Conservation (phyloP, 2,329 filamentous ascomycete genomes). For the Alternaria gansuensis region DNA sequence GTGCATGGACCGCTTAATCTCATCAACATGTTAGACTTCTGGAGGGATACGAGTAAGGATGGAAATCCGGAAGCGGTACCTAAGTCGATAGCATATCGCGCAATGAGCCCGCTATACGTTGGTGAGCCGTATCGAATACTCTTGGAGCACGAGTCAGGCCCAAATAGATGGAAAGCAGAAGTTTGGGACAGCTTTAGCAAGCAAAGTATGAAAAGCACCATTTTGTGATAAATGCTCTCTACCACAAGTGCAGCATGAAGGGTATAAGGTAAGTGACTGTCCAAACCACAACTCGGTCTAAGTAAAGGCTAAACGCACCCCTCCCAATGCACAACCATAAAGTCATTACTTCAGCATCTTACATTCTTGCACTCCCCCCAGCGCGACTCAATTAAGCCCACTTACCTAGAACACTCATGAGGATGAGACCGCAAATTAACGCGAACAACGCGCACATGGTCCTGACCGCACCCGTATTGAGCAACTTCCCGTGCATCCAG, state of each 20-base stretch:
- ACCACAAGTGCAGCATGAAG: not conserved
- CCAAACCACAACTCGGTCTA: slow-evolving; percentile 4
- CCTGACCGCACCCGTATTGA: slow-evolving; percentile 60
- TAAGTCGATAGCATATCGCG: slow-evolving; percentile 42
- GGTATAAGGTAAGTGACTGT: slow-evolving; percentile 8
- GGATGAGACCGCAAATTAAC: slow-evolving; percentile 68
- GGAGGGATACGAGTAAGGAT: slow-evolving; percentile 38
- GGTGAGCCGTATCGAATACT: slow-evolving; percentile 44
- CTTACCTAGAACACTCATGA: slow-evolving; percentile 79
- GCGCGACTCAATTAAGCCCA: slow-evolving; percentile 65
- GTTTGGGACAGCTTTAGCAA: slow-evolving; percentile 49
- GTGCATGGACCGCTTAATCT: slow-evolving; percentile 89
- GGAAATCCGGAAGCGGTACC: slow-evolving; percentile 33
- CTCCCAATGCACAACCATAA: slow-evolving; percentile 11
- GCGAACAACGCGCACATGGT: slow-evolving; percentile 62
- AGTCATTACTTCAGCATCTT: slow-evolving; percentile 10
- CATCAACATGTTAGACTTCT: slow-evolving; percentile 54
- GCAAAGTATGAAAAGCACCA: slow-evolving; percentile 44
- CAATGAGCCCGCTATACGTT: slow-evolving; percentile 48
- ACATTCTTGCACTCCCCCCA: not conserved
- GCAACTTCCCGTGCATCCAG: slow-evolving; percentile 67
- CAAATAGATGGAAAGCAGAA: slow-evolving; percentile 33
- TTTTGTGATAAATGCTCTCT: slow-evolving; percentile 29
- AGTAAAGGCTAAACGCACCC: not conserved
- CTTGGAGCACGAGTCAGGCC: slow-evolving; percentile 20